phyloP scores from a whole-genome alignment of 148 eudicot genomes.

The Persicaria maculosa region DNA sequence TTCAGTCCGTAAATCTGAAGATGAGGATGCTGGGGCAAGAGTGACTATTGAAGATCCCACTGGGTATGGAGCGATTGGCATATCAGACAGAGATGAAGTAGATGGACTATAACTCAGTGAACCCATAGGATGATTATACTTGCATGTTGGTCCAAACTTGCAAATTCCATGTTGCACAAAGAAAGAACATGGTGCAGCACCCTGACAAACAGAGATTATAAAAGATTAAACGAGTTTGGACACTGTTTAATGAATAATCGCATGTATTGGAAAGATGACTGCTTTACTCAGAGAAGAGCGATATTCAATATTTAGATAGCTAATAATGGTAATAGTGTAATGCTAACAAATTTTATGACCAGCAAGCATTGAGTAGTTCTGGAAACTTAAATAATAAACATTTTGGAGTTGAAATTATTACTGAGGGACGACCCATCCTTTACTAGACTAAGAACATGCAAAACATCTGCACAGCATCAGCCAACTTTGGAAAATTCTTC shows the following conservation, averaged over 20 bases:
- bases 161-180: constrained; percentile 65
- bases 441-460: too few species aligned
- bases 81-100: constrained; percentile 87
- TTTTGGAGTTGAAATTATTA: too few species aligned
- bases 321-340: not conserved
- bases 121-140: constrained; percentile 68
- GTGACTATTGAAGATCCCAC: constrained; percentile 69
- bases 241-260: not conserved
- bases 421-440: too few species aligned
- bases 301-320: not conserved
- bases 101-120: constrained; percentile 87
- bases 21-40: constrained; percentile 81
- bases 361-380: not conserved
- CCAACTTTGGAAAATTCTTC: not conserved
- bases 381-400: too few species aligned
- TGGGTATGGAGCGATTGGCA: constrained; percentile 94
- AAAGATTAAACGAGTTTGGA: not conserved
- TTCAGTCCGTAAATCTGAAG: constrained; percentile 62
- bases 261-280: not conserved
- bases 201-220: constrained; percentile 33
- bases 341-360: not conserved
- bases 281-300: not conserved
- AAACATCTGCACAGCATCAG: not conserved
- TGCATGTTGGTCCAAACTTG: constrained; percentile 62
- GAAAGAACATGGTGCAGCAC: constrained; percentile 74